A percentile compares a stretch with the other conserved stretches of the same genome.
Evolutionary conservation across 306 rosid species (phyloP).

Genomic region (Rubus parviflorus): DNA sequence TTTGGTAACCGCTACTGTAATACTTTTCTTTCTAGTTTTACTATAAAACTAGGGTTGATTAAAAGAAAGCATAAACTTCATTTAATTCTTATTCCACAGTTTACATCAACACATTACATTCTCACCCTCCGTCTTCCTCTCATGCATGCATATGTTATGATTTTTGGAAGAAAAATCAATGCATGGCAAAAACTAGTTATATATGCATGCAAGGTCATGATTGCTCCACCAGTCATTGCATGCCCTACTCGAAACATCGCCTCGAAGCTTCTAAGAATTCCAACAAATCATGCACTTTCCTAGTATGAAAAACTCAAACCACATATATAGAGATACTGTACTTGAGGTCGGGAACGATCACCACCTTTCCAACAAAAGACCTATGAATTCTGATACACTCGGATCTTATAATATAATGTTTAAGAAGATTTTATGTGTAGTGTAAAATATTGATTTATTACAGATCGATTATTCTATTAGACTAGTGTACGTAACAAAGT

Average conservation of each 20-base stretch:
- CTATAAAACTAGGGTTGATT: background rate
- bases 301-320: conserved; percentile 7
- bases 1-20: background rate
- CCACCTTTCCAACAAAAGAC: background rate
- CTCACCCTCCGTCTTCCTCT: background rate
- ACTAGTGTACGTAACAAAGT: background rate
- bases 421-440: background rate
- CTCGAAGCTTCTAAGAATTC: background rate
- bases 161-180: background rate
- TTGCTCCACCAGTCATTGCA: background rate
- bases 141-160: background rate
- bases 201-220: background rate
- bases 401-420: background rate
- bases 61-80: background rate
- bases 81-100: conserved; percentile 8
- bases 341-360: background rate
- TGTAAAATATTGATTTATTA: too few species aligned
- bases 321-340: background rate
- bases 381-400: background rate
- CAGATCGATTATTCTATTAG: too few species aligned
- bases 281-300: conserved; percentile 3
- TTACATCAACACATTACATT: background rate
- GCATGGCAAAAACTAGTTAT: background rate
- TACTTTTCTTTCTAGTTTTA: background rate
- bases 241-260: background rate